Conservation (phyloP, 2,329 filamentous ascomycete genomes). For the Aspergillus amoenus region DNA sequence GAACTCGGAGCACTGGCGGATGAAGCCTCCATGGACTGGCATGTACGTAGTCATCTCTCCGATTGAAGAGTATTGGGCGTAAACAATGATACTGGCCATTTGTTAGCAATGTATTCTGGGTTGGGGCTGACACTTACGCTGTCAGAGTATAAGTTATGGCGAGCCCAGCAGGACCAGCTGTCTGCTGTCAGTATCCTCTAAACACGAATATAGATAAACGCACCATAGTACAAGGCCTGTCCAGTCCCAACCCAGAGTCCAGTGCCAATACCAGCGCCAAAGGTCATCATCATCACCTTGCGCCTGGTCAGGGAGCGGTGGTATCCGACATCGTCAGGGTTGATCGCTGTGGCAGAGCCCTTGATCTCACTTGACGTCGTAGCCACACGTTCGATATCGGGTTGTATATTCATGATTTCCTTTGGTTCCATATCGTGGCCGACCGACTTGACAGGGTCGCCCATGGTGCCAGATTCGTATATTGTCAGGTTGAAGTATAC, state of each 20-base stretch:
- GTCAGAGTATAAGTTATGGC: constrained; percentile 35
- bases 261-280: constrained; percentile 37
- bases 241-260: constrained; percentile 40
- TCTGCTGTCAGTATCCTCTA: constrained; percentile 1
- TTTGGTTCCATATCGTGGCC: neutral
- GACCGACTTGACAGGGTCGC: neutral
- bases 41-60: constrained; percentile 32
- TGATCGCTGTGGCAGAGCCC: neutral
- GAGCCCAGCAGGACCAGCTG: constrained; percentile 32
- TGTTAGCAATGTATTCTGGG: neutral
- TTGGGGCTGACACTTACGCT: constrained; percentile 18
- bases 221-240: constrained; percentile 31
- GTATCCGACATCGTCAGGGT: constrained; percentile 25
- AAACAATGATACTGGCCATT: constrained; percentile 29
- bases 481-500: too few species aligned
- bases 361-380: constrained; percentile 4
- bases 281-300: constrained; percentile 42
- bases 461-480: neutral
- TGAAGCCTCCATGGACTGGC: constrained; percentile 35
- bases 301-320: constrained; percentile 31
- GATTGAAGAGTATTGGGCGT: constrained; percentile 33
- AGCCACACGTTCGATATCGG: neutral
- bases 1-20: constrained; percentile 29
- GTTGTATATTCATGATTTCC: neutral
- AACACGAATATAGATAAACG: constrained; percentile 1